Percentiles rank a stretch among this genome's conserved stretches.
These are phyloP conservation scores for Nepenthes alata DNA, from an alignment of 179 eudicot species.

Conservation along the genomic window DNA sequence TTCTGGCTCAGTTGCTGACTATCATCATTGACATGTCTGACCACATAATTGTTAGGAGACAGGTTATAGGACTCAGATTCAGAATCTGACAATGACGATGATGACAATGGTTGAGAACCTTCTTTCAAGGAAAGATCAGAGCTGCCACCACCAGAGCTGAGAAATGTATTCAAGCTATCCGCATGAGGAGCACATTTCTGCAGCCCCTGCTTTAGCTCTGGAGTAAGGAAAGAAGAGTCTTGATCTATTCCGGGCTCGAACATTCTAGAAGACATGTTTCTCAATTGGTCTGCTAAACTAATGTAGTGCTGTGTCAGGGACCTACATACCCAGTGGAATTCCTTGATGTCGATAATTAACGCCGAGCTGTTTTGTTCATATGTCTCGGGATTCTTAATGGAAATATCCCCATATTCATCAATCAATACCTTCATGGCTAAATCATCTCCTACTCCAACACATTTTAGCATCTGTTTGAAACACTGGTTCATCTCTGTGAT, in stretches of 20 bases:
- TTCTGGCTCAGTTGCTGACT: background rate
- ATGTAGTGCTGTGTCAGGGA: background rate
- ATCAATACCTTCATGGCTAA: background rate
- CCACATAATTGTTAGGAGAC: background rate
- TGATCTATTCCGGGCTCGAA: background rate
- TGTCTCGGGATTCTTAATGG: background rate
- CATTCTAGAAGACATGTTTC: slow-evolving; percentile 2
- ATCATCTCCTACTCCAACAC: background rate
- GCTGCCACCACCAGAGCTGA: slow-evolving; percentile 1
- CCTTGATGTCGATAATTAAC: background rate
- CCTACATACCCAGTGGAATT: background rate
- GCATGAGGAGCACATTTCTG: slow-evolving; percentile 1
- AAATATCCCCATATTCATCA: background rate
- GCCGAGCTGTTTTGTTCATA: background rate
- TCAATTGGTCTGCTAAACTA: background rate
- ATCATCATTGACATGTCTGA: background rate
- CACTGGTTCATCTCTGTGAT: slow-evolving; percentile 1
- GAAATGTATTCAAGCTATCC: slow-evolving; percentile 1
- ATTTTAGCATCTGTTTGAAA: background rate
- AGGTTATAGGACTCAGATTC: slow-evolving; percentile 3
- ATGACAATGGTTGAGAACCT: slow-evolving; percentile 4
- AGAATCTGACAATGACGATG: slow-evolving; percentile 5
- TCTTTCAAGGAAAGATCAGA: slow-evolving; percentile 1
- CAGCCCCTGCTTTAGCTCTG: background rate
- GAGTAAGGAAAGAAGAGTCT: slow-evolving; percentile 6